Base-by-base conservation (phyloP, 2,329 filamentous ascomycete genomes). In the Capronia coronata region DNA sequence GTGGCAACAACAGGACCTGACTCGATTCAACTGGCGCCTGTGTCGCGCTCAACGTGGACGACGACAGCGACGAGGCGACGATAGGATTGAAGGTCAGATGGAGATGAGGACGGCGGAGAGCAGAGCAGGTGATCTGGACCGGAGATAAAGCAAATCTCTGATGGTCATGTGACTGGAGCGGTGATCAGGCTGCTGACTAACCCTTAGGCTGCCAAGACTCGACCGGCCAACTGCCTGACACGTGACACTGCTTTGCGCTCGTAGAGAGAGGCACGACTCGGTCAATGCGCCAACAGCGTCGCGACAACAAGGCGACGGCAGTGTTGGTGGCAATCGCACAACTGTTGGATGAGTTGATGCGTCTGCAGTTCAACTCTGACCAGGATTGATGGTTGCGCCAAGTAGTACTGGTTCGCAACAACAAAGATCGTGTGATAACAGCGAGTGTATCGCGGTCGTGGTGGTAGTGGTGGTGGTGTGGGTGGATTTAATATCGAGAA, bases 1-100 rank as follows among this genome's bases (percentile, higher is more conserved):
- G 59, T 58, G 59, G 57, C 59, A 58, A 61, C 56, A 54, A 45
- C 46, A 34, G 16, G 16, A 35, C 34, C 23, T 21, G 43, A 41
- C 10, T 18, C 23, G 23, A 37, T 32, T 38, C 7, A 10, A 10
- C 10, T 10, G 41, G 50, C 16, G 38, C 11, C 6, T 16, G 34
- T 19, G 14, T 19, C 30, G 30, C 10, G 30, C 14, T 9, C 38
- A 19, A 32, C 30, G 47, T 41, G 22, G 41, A 29, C 21, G 44
- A 22, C 30, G 47, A 37, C 42, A 40, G 44, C 37, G 30, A 40
- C 21, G 42, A 23, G 27, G n/a, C 45, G 38, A 18, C 25, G 30
- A 25, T 38, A 29, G 16, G 23, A n/a, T 43, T 14, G 40, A 30
- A 32, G 19, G n/a, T 8, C 19, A 41, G 6, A 13, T 25, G 14